Percentiles rank a stretch among this genome's conserved stretches.
Conservation (phyloP, 2,329 filamentous ascomycete species). For the Pseudofabraea citricarpa region DNA sequence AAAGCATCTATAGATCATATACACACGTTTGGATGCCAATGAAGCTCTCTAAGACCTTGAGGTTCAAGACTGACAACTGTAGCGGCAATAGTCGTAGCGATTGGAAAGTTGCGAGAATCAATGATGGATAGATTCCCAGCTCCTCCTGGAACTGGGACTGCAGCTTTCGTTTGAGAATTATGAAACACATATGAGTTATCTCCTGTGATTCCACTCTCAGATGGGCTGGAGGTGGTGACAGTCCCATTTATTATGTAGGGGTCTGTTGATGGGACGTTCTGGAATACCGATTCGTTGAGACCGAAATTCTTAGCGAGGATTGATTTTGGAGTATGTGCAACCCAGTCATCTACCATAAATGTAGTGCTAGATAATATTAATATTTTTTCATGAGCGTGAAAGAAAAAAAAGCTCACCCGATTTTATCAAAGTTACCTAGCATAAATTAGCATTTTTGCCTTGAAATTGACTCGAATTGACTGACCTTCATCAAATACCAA, state of each 20-base stretch:
- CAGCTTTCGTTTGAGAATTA: slow-evolving; percentile 34
- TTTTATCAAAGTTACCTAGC: slow-evolving; percentile 53
- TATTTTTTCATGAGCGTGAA: background rate
- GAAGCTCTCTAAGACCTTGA: slow-evolving; percentile 57
- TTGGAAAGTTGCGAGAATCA: slow-evolving; percentile 63
- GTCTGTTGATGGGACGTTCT: slow-evolving; percentile 48
- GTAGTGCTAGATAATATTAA: slow-evolving; percentile 44
- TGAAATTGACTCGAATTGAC: background rate
- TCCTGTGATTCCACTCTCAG: slow-evolving; percentile 44
- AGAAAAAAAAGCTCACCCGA: slow-evolving; percentile 30
- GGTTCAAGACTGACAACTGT: slow-evolving; percentile 61
- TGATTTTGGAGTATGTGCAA: slow-evolving; percentile 58
- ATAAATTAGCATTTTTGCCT: background rate
- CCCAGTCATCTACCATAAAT: slow-evolving; percentile 69
- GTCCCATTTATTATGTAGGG: slow-evolving; percentile 60
- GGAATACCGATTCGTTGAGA: slow-evolving; percentile 54
- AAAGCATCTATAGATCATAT: too few relatives aligned
- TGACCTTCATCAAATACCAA: slow-evolving; percentile 59
- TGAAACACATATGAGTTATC: slow-evolving; percentile 62
- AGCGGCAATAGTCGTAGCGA: slow-evolving; percentile 60
- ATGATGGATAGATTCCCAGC: slow-evolving; percentile 61
- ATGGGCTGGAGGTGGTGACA: slow-evolving; percentile 40
- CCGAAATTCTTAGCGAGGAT: slow-evolving; percentile 68
- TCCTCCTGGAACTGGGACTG: slow-evolving; percentile 48
- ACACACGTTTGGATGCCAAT: slow-evolving; percentile 68